phyloP scores from a whole-genome alignment of 352 stramenopile species.

The Pythium periplocum region DNA sequence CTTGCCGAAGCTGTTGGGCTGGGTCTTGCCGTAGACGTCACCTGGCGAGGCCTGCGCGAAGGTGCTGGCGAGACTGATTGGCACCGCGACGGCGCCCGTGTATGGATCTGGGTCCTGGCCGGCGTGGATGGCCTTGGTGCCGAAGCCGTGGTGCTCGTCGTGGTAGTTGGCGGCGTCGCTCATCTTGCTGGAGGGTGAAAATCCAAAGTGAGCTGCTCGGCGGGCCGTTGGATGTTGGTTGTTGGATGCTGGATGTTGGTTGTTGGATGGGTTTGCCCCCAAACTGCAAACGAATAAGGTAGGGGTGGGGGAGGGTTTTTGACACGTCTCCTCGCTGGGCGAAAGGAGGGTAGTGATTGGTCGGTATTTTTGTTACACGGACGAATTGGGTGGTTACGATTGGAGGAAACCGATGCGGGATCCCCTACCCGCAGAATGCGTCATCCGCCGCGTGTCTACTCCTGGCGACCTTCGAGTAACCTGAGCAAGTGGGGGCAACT shows the following conservation, averaged over 20 bases:
- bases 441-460: conserved; percentile 3
- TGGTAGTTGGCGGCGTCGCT: conserved; percentile 49
- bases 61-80: conserved; percentile 91
- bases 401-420: not conserved
- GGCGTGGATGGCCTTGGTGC: conserved; percentile 79
- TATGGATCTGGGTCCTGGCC: conserved; percentile 73
- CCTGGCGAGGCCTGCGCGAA: conserved; percentile 80
- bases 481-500: conserved; percentile 8
- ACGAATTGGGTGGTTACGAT: not conserved
- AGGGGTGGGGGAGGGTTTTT: not conserved
- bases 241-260: no score
- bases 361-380: not conserved
- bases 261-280: not conserved
- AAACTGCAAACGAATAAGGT: conserved; percentile 15
- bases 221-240: no score
- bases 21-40: conserved; percentile 66
- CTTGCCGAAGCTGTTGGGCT: conserved; percentile 91
- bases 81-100: conserved; percentile 78
- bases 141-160: conserved; percentile 79
- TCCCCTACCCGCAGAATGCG: conserved; percentile 7
- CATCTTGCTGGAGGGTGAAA: conserved; percentile 19
- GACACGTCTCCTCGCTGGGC: conserved; percentile 3
- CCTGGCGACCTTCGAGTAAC: conserved; percentile 10
- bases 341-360: conserved; percentile 9
- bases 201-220: no score